Evolutionary conservation across 441 rosid genomes (phyloP).

Genomic region (Pelargonium australe): DNA sequence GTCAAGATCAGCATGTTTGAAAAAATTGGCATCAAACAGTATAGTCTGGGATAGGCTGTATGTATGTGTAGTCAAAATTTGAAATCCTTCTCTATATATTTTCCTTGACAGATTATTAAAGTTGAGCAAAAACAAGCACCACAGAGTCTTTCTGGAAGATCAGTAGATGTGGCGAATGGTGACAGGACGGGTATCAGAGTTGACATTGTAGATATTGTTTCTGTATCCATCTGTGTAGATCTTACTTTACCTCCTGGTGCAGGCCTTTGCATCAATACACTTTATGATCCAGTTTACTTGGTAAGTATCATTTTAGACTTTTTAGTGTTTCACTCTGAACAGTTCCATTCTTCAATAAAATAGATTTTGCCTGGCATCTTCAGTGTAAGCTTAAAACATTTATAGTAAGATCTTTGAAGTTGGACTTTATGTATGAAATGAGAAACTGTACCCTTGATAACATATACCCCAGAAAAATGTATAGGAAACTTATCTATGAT

Average conservation of each 20-base stretch:
- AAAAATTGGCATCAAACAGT: neutral
- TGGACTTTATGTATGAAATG: too few relatives aligned
- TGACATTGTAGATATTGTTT: slow-evolving; percentile 64
- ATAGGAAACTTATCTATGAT: too few relatives aligned
- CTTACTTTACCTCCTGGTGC: slow-evolving; percentile 95
- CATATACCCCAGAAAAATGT: too few relatives aligned
- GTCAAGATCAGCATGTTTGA: neutral
- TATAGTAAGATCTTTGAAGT: too few relatives aligned
- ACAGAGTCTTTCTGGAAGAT: slow-evolving; percentile 53
- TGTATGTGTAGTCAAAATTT: neutral
- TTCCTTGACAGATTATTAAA: slow-evolving; percentile 38
- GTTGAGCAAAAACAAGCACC: slow-evolving; percentile 51
- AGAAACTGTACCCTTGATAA: too few relatives aligned
- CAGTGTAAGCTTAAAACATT: too few relatives aligned
- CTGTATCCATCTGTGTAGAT: slow-evolving; percentile 84
- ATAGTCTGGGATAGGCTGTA: neutral
- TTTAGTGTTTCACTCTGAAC: neutral
- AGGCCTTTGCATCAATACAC: slow-evolving; percentile 80
- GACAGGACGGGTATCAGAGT: slow-evolving; percentile 63
- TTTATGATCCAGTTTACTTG: slow-evolving; percentile 69
- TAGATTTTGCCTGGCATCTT: too few relatives aligned
- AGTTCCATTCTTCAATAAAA: too few relatives aligned
- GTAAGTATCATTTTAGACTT: slow-evolving; percentile 33
- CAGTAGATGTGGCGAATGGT: slow-evolving; percentile 32
- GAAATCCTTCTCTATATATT: neutral